Percentiles rank a stretch among this genome's conserved stretches.
Conservation (phyloP, 306 rosid species). For the Corylus avellana region DNA sequence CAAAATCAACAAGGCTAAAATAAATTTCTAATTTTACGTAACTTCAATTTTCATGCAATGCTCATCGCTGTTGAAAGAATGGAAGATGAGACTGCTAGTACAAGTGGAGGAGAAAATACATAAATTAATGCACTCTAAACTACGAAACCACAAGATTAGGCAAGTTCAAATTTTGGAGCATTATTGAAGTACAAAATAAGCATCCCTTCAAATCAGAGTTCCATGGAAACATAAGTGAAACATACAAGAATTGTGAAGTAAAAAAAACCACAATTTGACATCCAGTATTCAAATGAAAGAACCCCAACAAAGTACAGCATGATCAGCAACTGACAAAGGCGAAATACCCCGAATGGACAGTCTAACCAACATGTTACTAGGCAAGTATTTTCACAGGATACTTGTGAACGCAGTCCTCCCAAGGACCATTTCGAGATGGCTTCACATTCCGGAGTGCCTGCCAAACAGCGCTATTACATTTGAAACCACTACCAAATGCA, state of each 20-base stretch:
- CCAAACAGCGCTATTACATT: conserved; percentile 83
- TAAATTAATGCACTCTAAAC: neutral
- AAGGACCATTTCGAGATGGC: conserved; percentile 66
- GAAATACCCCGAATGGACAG: conserved; percentile 34
- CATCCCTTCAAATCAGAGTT: conserved; percentile 22
- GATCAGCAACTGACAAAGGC: neutral
- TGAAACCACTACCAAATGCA: conserved; percentile 87
- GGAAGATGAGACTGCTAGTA: conserved; percentile 4
- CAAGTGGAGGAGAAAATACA: conserved; percentile 9
- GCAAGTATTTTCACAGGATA: conserved; percentile 62
- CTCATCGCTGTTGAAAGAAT: neutral
- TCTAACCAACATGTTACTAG: conserved; percentile 34
- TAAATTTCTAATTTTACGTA: neutral
- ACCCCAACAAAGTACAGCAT: conserved; percentile 28
- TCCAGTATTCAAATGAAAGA: conserved; percentile 22
- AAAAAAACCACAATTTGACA: conserved; percentile 21
- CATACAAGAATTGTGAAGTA: conserved; percentile 11
- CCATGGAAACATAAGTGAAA: conserved; percentile 14
- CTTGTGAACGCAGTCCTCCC: conserved; percentile 70
- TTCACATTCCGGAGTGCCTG: conserved; percentile 63
- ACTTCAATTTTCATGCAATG: neutral
- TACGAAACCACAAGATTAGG: neutral
- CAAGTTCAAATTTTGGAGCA: conserved; percentile 5
- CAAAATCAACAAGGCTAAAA: neutral
- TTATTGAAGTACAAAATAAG: conserved; percentile 17